Percentiles rank a stretch among this genome's conserved stretches.
Conservation (phyloP, 2,329 filamentous ascomycete genomes). For the Sclerotinia minor region DNA sequence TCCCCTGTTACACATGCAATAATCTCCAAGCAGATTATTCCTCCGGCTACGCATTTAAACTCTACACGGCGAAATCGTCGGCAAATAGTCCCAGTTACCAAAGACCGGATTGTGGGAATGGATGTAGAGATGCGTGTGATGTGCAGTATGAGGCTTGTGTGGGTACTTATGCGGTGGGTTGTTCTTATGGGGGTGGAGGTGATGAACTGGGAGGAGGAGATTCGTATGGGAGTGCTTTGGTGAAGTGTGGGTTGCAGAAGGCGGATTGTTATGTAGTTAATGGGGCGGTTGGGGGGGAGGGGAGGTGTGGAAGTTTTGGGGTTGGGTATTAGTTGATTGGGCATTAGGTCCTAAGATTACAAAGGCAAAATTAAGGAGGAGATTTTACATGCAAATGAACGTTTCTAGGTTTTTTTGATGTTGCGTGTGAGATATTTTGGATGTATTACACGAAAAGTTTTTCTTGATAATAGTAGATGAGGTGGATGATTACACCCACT, state of each 20-base stretch:
- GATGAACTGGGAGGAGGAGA: conserved; percentile 24
- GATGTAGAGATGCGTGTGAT: conserved; percentile 55
- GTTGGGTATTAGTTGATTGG: conserved; percentile 29
- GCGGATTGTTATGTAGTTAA: conserved; percentile 51
- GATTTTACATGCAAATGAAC: neutral
- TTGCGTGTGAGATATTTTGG: too few relatives aligned
- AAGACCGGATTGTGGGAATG: conserved; percentile 43
- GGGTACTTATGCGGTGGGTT: conserved; percentile 52
- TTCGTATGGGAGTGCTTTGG: conserved; percentile 39
- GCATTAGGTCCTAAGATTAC: neutral
- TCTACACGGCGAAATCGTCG: conserved; percentile 50
- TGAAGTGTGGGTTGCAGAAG: conserved; percentile 53
- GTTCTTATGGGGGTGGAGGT: conserved; percentile 41
- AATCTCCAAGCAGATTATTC: conserved; percentile 49
- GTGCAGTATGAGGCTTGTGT: conserved; percentile 53
- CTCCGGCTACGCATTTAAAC: conserved; percentile 51
- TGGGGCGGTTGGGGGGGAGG: conserved; percentile 42
- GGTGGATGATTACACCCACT: too few relatives aligned
- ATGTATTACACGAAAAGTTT: too few relatives aligned
- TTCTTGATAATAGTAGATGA: neutral
- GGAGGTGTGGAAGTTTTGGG: conserved; percentile 46
- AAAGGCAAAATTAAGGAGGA: neutral
- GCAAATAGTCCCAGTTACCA: conserved; percentile 49
- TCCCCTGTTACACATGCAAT: conserved; percentile 58
- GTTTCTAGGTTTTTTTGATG: too few relatives aligned